These are phyloP conservation scores for Podaxis sp. DNA, from an alignment of 768 basidiomycete genomes.

Conservation along the genomic window DNA sequence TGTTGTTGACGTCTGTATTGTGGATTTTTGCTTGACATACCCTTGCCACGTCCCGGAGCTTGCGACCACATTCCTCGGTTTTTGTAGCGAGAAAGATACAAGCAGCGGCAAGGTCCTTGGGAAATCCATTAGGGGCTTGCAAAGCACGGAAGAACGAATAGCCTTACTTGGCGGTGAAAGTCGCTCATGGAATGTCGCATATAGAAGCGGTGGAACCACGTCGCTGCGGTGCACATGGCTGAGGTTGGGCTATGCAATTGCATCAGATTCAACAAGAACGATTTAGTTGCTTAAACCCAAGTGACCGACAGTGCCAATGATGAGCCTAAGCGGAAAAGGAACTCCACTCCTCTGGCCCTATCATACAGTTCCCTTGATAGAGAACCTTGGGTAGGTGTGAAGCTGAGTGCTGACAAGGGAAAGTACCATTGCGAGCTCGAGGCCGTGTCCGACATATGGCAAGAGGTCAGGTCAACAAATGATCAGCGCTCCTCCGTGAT, in stretches of 20 bases:
- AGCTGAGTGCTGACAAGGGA: slow-evolving; percentile 49
- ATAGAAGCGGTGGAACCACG: slow-evolving; percentile 90
- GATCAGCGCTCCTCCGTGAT: not conserved
- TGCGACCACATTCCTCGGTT: slow-evolving; percentile 85
- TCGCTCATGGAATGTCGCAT: slow-evolving; percentile 84
- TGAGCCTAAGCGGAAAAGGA: slow-evolving; percentile 77
- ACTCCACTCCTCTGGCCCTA: slow-evolving; percentile 78
- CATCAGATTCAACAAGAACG: slow-evolving; percentile 13
- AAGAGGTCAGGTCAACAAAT: slow-evolving; percentile 14
- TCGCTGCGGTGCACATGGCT: slow-evolving; percentile 82
- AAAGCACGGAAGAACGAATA: slow-evolving; percentile 11
- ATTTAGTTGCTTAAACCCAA: slow-evolving; percentile 11
- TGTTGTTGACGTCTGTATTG: slow-evolving; percentile 47
- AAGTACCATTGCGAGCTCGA: slow-evolving; percentile 67
- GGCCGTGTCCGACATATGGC: slow-evolving; percentile 1
- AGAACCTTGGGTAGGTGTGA: slow-evolving; percentile 56
- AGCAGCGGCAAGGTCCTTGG: slow-evolving; percentile 77
- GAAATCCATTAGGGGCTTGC: slow-evolving; percentile 10
- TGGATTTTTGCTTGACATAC: slow-evolving; percentile 68
- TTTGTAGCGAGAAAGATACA: slow-evolving; percentile 91
- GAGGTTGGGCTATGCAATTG: slow-evolving; percentile 56
- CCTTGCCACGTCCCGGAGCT: slow-evolving; percentile 79
- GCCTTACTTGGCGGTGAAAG: slow-evolving; percentile 68
- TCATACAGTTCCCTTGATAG: slow-evolving; percentile 72
- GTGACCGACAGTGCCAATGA: slow-evolving; percentile 68